A percentile compares a stretch with the other conserved stretches of the same genome.
These are phyloP conservation scores for Ceriops decandra DNA, from an alignment of 345 rosid species.

Conservation along the genomic window DNA sequence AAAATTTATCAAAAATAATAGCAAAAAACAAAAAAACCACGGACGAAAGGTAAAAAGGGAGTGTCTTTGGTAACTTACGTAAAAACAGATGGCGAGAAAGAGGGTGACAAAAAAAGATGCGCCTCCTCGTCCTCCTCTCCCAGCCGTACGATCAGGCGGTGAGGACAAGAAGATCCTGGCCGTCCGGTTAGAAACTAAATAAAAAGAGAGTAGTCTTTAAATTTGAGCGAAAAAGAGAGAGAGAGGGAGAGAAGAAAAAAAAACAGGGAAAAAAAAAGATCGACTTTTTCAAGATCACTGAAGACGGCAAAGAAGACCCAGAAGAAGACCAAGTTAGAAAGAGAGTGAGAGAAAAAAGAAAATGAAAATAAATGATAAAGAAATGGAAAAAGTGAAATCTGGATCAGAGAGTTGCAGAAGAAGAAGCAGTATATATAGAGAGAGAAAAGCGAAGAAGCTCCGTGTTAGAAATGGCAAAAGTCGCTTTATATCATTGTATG, in stretches of 20 bases:
- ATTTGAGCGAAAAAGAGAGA: background rate
- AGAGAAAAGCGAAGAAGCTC: background rate
- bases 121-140: slow-evolving; percentile 7
- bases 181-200: slow-evolving; percentile 25
- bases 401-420: slow-evolving; percentile 4
- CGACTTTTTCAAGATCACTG: no score
- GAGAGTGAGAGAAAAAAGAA: background rate
- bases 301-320: background rate
- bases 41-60: background rate
- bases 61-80: slow-evolving; percentile 24
- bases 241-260: background rate
- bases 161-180: slow-evolving; percentile 34
- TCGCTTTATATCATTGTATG: background rate
- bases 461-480: background rate
- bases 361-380: no score
- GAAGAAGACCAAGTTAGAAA: background rate
- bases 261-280: no score
- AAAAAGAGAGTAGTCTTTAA: background rate
- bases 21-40: background rate
- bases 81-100: slow-evolving; percentile 12
- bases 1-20: background rate
- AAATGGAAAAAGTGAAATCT: background rate
- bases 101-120: slow-evolving; percentile 16
- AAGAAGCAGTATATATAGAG: background rate
- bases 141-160: slow-evolving; percentile 34